phyloP scores from a whole-genome alignment of 805 yeast species.

The Candida anglica region DNA sequence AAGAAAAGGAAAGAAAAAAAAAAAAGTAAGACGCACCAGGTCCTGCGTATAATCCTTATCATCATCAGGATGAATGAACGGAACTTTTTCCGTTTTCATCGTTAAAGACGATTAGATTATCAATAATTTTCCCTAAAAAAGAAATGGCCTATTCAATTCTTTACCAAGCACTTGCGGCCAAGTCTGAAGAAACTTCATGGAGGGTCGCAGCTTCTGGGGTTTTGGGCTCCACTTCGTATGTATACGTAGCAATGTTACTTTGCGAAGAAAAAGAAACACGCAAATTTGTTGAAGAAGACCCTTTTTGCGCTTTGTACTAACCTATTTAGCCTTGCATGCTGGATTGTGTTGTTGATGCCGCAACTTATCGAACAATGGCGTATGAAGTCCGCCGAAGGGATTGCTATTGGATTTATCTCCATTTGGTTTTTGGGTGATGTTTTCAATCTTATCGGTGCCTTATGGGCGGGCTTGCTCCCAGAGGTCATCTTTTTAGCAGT shows the following conservation, averaged over 20 bases:
- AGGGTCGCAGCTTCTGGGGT: conserved; percentile 54
- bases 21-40: no score
- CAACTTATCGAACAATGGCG: conserved; percentile 82
- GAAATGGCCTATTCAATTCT: background rate
- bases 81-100: no score
- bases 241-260: conserved; percentile 4
- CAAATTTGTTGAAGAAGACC: background rate
- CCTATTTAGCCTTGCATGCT: conserved; percentile 57
- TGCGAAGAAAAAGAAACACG: no score
- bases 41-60: no score
- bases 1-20: no score
- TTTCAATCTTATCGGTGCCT: conserved; percentile 60
- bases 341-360: conserved; percentile 73
- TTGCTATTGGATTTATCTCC: conserved; percentile 60
- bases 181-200: conserved; percentile 9
- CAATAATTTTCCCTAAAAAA: no score
- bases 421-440: conserved; percentile 75
- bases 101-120: no score
- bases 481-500: conserved; percentile 66
- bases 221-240: conserved; percentile 62
- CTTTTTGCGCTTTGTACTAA: conserved; percentile 3
- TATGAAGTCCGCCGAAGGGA: conserved; percentile 70
- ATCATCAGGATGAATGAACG: no score
- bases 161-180: background rate
- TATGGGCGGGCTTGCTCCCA: conserved; percentile 69